phyloP scores from a whole-genome alignment of 305 asterid species.

The Caryopteris hybrid region DNA sequence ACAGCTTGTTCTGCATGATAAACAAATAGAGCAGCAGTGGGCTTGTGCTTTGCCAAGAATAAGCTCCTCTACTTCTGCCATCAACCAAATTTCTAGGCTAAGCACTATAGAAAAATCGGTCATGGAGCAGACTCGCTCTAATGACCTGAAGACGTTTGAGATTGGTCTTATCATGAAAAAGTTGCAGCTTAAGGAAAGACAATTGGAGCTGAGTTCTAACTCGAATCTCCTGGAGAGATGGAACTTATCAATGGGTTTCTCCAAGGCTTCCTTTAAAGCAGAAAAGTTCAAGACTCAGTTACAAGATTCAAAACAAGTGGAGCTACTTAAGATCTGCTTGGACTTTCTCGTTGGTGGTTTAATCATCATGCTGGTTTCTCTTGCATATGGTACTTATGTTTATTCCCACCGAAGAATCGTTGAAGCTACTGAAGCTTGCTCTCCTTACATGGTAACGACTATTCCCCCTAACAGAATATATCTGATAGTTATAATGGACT shows the following conservation, averaged over 20 bases:
- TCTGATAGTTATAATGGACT: neutral
- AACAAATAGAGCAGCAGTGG: conserved; percentile 35
- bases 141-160: conserved; percentile 70
- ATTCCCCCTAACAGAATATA: neutral
- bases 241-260: conserved; percentile 76
- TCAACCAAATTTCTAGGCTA: conserved; percentile 29
- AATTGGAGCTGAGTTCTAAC: conserved; percentile 50
- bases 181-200: conserved; percentile 69
- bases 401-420: conserved; percentile 68
- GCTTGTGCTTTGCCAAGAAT: conserved; percentile 32
- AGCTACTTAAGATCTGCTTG: conserved; percentile 64
- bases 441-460: conserved; percentile 44
- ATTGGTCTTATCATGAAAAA: conserved; percentile 63
- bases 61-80: conserved; percentile 19
- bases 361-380: conserved; percentile 56
- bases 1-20: conserved; percentile 52
- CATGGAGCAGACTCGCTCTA: conserved; percentile 76
- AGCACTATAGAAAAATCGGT: conserved; percentile 61
- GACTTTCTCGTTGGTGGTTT: conserved; percentile 84
- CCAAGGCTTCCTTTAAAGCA: conserved; percentile 65
- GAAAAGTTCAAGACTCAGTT: conserved; percentile 80
- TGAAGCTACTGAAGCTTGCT: conserved; percentile 80
- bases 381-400: conserved; percentile 68
- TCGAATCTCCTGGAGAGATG: conserved; percentile 65
- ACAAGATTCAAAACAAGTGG: conserved; percentile 64